Evolutionary conservation across 768 basidiomycete genomes (phyloP).

Genomic region (Russula dissimulans): DNA sequence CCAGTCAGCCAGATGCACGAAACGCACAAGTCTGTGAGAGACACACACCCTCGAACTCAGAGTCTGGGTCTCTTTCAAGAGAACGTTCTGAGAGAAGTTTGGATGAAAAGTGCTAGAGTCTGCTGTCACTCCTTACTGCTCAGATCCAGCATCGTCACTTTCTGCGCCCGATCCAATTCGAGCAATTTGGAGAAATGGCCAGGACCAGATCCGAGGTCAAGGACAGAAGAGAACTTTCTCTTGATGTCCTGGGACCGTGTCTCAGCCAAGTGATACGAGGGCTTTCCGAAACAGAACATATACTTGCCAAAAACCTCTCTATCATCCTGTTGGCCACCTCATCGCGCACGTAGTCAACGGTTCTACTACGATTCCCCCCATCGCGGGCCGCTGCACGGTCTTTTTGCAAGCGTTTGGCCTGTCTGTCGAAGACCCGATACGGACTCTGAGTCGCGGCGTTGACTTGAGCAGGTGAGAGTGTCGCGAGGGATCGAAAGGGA

Average conservation of each 20-base stretch:
- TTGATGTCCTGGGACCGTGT: constrained; percentile 71
- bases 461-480: constrained; percentile 38
- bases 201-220: constrained; percentile 86
- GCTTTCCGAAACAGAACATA: constrained; percentile 1
- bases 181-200: constrained; percentile 87
- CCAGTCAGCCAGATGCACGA: not conserved
- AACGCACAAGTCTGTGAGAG: not conserved
- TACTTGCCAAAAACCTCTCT: constrained; percentile 73
- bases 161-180: constrained; percentile 55
- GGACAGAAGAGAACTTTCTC: constrained; percentile 62
- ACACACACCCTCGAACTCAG: constrained; percentile 66
- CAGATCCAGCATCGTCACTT: constrained; percentile 77
- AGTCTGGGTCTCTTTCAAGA: constrained; percentile 67
- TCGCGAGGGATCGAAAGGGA: constrained; percentile 35
- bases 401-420: constrained; percentile 66
- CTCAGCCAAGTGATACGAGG: constrained; percentile 4
- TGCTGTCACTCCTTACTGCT: constrained; percentile 44
- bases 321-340: constrained; percentile 88
- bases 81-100: constrained; percentile 42
- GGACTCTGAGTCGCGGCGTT: constrained; percentile 44
- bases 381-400: constrained; percentile 58
- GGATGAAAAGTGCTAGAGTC: not conserved
- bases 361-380: constrained; percentile 51
- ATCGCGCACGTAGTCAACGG: constrained; percentile 85
- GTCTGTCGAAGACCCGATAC: constrained; percentile 83